These are phyloP conservation scores for Fusarium sp. DNA, from an alignment of 2,329 filamentous ascomycete genomes.

Conservation along the genomic window DNA sequence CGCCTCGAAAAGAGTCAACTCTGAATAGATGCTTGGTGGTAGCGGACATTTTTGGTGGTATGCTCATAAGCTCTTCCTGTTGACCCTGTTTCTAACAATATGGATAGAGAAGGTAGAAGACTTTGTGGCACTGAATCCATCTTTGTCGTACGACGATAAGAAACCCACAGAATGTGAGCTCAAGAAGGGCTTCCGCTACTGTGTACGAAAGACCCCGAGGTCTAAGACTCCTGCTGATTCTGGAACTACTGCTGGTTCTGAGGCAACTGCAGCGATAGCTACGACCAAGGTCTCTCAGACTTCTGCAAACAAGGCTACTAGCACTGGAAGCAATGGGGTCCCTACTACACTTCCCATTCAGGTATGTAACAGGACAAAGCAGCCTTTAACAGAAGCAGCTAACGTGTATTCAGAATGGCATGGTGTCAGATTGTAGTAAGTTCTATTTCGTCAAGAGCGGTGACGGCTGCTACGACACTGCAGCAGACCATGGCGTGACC, in stretches of 20 bases:
- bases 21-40: neutral
- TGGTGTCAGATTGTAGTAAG: neutral
- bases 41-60: neutral
- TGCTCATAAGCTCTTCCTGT: neutral
- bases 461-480: neutral
- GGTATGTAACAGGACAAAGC: neutral
- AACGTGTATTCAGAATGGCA: neutral
- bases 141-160: neutral
- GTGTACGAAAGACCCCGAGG: neutral
- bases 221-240: too few species aligned
- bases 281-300: too few species aligned
- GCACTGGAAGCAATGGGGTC: neutral
- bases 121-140: neutral
- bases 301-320: neutral
- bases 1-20: rapidly evolving
- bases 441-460: neutral
- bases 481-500: neutral
- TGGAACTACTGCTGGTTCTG: too few species aligned
- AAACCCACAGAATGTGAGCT: neutral
- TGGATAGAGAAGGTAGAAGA: neutral
- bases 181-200: neutral
- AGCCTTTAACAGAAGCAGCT: neutral
- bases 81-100: neutral
- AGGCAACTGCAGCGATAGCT: too few species aligned
- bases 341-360: neutral